These are phyloP conservation scores for Platanthera zijinensis DNA, from an alignment of 106 monocot genomes.

Conservation along the genomic window DNA sequence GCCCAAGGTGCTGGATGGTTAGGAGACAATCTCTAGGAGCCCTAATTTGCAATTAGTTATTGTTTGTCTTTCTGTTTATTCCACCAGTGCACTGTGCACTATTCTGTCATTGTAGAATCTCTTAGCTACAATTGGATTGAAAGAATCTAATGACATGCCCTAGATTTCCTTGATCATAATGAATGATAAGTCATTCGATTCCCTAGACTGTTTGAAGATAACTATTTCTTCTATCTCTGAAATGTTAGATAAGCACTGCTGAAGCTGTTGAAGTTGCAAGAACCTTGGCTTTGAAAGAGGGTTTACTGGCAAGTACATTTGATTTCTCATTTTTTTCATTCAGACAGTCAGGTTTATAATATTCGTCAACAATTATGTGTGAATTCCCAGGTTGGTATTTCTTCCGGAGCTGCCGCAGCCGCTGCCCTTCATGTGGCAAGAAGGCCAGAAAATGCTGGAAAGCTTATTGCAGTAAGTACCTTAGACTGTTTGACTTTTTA, in stretches of 20 bases:
- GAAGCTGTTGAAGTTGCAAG: conserved; percentile 94
- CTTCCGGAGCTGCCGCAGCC: conserved; percentile 88
- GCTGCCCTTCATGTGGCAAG: conserved; percentile 81
- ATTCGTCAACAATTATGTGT: not conserved
- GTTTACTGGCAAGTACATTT: conserved; percentile 55
- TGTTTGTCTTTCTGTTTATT: not conserved
- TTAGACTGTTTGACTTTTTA: not conserved
- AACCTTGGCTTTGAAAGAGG: conserved; percentile 79
- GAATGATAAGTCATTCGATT: not conserved
- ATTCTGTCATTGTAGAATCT: not conserved
- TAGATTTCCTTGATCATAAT: not conserved
- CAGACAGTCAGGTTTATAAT: not conserved
- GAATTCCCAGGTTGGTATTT: conserved; percentile 80
- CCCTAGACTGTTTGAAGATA: not conserved
- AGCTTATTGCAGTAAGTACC: conserved; percentile 59
- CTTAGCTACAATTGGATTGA: not conserved
- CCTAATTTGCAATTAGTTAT: not conserved
- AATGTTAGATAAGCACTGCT: conserved; percentile 59
- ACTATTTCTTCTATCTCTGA: conserved; percentile 2
- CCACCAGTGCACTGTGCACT: not conserved
- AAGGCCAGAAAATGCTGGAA: conserved; percentile 94
- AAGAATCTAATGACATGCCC: not conserved
- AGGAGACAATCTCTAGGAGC: not conserved
- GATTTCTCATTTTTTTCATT: not conserved
- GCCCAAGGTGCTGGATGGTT: not conserved